Percentiles rank a stretch among this genome's conserved stretches.
Evolutionary conservation across 306 rosid genomes (phyloP).

Genomic region (Canavalia ensiformis): DNA sequence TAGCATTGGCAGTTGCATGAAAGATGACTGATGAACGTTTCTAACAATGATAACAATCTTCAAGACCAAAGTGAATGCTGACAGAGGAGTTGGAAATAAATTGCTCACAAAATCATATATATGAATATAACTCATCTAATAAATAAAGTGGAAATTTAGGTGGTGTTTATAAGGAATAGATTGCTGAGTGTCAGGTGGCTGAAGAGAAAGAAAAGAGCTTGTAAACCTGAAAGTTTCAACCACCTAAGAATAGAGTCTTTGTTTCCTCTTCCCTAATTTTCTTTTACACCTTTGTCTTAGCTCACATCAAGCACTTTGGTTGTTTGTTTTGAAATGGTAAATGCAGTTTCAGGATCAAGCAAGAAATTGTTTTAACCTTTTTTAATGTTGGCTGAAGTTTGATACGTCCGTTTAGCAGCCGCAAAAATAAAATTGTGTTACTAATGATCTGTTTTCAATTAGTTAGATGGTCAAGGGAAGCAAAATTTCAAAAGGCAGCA

Average conservation of each 20-base stretch:
- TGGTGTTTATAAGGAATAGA: not conserved
- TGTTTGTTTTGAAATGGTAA: not conserved
- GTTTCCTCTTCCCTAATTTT: not conserved
- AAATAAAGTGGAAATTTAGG: slow-evolving; percentile 24
- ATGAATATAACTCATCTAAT: not conserved
- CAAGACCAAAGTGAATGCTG: not conserved
- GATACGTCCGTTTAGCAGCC: not conserved
- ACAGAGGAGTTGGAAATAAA: not conserved
- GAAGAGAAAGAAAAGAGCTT: not conserved
- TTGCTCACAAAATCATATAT: not conserved
- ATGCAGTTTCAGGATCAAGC: not conserved
- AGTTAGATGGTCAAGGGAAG: slow-evolving; percentile 2
- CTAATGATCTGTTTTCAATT: not conserved
- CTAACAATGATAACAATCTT: slow-evolving; percentile 30
- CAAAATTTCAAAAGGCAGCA: not conserved
- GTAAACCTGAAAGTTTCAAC: not conserved
- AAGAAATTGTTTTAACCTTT: not conserved
- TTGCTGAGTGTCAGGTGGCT: not conserved
- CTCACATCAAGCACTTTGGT: not conserved
- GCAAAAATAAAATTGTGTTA: not conserved
- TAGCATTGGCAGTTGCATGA: slow-evolving; percentile 27
- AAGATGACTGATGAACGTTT: not conserved
- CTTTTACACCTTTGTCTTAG: not conserved
- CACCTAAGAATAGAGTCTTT: not conserved
- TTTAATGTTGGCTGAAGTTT: not conserved